A percentile compares a stretch with the other conserved stretches of the same genome.
These are phyloP conservation scores for Plasmodium gallinaceum DNA, from an alignment of 169 alveolate species.

Conservation along the genomic window DNA sequence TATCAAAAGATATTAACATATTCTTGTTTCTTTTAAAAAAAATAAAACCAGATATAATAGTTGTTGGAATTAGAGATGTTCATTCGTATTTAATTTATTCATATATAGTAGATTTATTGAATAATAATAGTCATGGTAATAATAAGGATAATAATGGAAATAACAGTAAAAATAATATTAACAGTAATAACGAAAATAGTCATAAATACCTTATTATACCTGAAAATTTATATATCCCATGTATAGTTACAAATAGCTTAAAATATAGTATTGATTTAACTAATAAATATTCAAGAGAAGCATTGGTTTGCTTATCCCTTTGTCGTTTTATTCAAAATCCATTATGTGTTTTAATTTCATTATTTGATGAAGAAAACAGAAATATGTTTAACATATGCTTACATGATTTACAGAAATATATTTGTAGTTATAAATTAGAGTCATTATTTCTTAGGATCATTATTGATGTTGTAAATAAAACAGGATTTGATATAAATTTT, in stretches of 20 bases:
- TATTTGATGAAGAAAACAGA: slow-evolving; percentile 82
- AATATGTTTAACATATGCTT: slow-evolving; percentile 80
- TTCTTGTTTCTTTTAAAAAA: slow-evolving; percentile 17
- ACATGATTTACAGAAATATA: slow-evolving; percentile 84
- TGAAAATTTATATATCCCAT: slow-evolving; percentile 58
- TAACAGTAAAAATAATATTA: not conserved
- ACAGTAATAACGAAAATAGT: not conserved
- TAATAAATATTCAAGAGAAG: slow-evolving; percentile 59
- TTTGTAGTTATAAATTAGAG: slow-evolving; percentile 77
- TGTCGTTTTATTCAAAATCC: slow-evolving; percentile 83
- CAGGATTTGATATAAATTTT: slow-evolving; percentile 67
- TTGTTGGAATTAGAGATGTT: slow-evolving; percentile 56
- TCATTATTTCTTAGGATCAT: slow-evolving; percentile 32
- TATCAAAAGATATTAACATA: slow-evolving; percentile 33
- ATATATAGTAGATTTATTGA: slow-evolving; percentile 15
- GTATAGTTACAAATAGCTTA: slow-evolving; percentile 44
- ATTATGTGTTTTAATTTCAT: slow-evolving; percentile 78
- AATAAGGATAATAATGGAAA: not conserved
- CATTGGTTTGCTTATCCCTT: slow-evolving; percentile 68
- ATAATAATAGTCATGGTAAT: not conserved
- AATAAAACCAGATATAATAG: slow-evolving; percentile 49
- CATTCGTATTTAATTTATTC: slow-evolving; percentile 41
- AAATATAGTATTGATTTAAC: slow-evolving; percentile 45
- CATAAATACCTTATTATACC: slow-evolving; percentile 16
- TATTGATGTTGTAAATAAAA: slow-evolving; percentile 66